Evolutionary conservation across 768 basidiomycete genomes (phyloP).

Genomic region (Macrolepiota albuminosa): DNA sequence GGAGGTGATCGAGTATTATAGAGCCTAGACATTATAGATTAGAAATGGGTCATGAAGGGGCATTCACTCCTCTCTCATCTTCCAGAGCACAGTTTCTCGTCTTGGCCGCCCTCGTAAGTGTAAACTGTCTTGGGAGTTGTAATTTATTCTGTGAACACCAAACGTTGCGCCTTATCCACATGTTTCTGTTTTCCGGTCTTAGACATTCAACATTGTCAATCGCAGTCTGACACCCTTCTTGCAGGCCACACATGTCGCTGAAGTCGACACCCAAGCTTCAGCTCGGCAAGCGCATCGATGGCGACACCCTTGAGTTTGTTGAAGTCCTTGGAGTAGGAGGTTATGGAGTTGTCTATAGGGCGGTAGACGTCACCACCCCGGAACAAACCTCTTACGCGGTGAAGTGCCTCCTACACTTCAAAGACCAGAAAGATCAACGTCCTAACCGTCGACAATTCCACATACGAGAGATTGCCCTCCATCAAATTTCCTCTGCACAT

Average conservation of each 20-base stretch:
- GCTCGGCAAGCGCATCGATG: conserved; percentile 80
- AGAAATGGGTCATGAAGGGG: neutral
- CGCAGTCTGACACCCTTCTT: conserved; percentile 4
- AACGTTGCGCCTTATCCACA: neutral
- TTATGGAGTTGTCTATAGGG: conserved; percentile 94
- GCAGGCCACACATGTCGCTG: conserved; percentile 11
- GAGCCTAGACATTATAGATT: conserved; percentile 1
- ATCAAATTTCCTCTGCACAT: conserved; percentile 70
- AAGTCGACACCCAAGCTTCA: conserved; percentile 34
- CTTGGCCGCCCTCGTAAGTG: neutral
- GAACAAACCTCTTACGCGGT: conserved; percentile 71
- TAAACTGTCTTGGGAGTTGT: neutral
- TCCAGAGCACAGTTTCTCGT: neutral
- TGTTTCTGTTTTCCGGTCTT: neutral
- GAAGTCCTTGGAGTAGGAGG: conserved; percentile 89
- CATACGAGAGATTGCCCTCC: conserved; percentile 82
- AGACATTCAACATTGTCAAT: conserved; percentile 1
- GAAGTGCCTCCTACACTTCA: conserved; percentile 75
- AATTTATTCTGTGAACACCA: neutral
- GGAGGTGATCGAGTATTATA: conserved; percentile 2
- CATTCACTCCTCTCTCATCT: neutral
- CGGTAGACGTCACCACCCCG: conserved; percentile 54
- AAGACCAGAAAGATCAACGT: conserved; percentile 25
- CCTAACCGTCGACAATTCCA: conserved; percentile 70
- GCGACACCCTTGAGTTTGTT: conserved; percentile 74